phyloP scores from a whole-genome alignment of 768 basidiomycete species.

The Collybia mongolica region DNA sequence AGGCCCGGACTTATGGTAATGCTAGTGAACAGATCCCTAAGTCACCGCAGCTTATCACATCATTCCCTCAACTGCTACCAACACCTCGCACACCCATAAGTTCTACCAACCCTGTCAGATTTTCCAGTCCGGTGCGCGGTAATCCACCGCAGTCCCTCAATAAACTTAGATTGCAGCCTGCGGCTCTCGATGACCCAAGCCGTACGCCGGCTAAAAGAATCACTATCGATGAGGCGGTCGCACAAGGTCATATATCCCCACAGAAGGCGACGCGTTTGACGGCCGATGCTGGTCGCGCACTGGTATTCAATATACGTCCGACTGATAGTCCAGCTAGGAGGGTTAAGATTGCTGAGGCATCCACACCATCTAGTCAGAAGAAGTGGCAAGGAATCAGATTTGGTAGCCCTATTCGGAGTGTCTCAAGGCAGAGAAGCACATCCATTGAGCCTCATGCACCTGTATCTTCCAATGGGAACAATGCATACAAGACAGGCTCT shows the following conservation, averaged over 20 bases:
- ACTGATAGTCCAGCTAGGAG: slow-evolving; percentile 42
- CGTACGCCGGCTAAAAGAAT: slow-evolving; percentile 69
- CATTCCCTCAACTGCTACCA: slow-evolving; percentile 12
- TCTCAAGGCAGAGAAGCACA: slow-evolving; percentile 24
- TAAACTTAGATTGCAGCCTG: slow-evolving; percentile 29
- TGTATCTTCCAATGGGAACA: slow-evolving; percentile 12
- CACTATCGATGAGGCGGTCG: slow-evolving; percentile 50
- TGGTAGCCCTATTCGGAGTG: slow-evolving; percentile 22
- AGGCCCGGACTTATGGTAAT: not conserved
- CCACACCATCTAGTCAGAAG: slow-evolving; percentile 30
- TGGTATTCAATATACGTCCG: slow-evolving; percentile 27
- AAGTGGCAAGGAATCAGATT: slow-evolving; percentile 25
- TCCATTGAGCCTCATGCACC: slow-evolving; percentile 24
- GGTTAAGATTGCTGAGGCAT: slow-evolving; percentile 30
- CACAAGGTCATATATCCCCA: slow-evolving; percentile 48
- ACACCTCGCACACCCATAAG: slow-evolving; percentile 16
- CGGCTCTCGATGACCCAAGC: slow-evolving; percentile 31
- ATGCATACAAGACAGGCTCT: slow-evolving; percentile 6
- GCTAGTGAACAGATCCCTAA: not conserved
- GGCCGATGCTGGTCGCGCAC: slow-evolving; percentile 13
- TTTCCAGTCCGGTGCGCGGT: slow-evolving; percentile 14
- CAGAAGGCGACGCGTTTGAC: slow-evolving; percentile 35
- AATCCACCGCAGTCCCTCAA: slow-evolving; percentile 24
- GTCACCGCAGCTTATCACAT: not conserved
- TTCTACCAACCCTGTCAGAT: slow-evolving; percentile 15